phyloP scores from a whole-genome alignment of 805 yeast genomes.

The Candida odintsovae region DNA sequence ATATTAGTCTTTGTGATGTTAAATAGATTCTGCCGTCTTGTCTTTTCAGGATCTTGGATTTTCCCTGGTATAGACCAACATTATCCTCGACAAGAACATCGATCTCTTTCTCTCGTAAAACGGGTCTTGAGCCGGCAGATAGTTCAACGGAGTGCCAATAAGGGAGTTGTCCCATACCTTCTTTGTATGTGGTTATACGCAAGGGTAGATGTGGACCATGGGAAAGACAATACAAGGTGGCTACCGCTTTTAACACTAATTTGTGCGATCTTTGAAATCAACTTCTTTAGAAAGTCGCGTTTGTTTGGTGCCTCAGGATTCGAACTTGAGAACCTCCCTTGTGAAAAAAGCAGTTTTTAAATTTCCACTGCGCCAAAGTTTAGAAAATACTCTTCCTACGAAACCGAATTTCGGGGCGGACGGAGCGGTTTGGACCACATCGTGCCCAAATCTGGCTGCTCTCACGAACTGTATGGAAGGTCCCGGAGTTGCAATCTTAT shows the following conservation, averaged over 20 bases:
- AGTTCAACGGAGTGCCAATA: conserved; percentile 33
- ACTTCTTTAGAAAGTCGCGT: background rate
- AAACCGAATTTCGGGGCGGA: background rate
- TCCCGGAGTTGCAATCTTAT: too few relatives aligned
- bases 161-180: conserved; percentile 7
- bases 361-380: background rate
- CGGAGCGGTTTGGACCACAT: background rate
- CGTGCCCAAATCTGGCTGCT: too few relatives aligned
- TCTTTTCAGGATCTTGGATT: conserved; percentile 51
- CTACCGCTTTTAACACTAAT: background rate
- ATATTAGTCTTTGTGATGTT: conserved; percentile 68
- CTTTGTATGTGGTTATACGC: background rate
- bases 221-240: background rate
- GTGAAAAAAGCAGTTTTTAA: background rate
- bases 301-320: background rate
- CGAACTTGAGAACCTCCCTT: background rate
- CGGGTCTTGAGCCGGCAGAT: conserved; percentile 33
- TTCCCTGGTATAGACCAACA: conserved; percentile 78
- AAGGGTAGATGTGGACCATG: background rate
- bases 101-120: conserved; percentile 39
- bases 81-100: conserved; percentile 46
- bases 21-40: conserved; percentile 77
- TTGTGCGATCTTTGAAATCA: too few relatives aligned
- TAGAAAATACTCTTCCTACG: background rate
- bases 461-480: too few relatives aligned